phyloP scores from a whole-genome alignment of 2,329 filamentous ascomycete genomes.

The Septoria linicola region DNA sequence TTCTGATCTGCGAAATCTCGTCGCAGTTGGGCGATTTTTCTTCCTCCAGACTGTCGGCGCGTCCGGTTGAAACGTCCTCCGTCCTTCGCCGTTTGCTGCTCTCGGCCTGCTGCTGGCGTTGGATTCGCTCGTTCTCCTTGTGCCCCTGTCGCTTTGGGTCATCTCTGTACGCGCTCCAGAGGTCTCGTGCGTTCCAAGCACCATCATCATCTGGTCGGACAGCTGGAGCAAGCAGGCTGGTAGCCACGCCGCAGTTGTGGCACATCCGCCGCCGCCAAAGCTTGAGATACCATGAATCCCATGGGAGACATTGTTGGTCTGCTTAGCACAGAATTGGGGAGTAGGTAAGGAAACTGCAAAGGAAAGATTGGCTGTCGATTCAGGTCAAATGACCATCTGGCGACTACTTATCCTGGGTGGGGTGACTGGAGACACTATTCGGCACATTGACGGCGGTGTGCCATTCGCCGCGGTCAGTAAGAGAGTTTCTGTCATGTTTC shows the following conservation, averaged over 20 bases:
- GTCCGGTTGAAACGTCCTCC: not conserved
- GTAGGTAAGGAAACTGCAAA: too few species aligned
- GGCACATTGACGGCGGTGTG: too few species aligned
- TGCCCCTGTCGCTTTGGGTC: not conserved
- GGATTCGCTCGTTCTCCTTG: not conserved
- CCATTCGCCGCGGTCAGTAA: too few species aligned
- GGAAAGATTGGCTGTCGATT: too few species aligned
- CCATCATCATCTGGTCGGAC: not conserved
- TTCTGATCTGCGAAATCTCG: not conserved
- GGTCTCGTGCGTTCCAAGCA: not conserved
- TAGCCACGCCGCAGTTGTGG: not conserved
- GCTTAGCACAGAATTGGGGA: too few species aligned
- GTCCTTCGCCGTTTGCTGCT: not conserved
- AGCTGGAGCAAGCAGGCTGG: not conserved
- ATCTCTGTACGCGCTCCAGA: not conserved
- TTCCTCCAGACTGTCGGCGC: not conserved
- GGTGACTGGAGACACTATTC: too few species aligned
- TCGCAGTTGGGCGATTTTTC: too few species aligned
- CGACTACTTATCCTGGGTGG: too few species aligned
- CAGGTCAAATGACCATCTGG: too few species aligned
- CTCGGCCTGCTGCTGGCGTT: not conserved
- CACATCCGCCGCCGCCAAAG: not conserved
- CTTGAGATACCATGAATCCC: too few species aligned
- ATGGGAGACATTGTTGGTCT: too few species aligned
- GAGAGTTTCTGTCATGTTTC: too few species aligned